These are phyloP conservation scores for Populus deltoides DNA, from an alignment of 345 rosid species.

Conservation along the genomic window DNA sequence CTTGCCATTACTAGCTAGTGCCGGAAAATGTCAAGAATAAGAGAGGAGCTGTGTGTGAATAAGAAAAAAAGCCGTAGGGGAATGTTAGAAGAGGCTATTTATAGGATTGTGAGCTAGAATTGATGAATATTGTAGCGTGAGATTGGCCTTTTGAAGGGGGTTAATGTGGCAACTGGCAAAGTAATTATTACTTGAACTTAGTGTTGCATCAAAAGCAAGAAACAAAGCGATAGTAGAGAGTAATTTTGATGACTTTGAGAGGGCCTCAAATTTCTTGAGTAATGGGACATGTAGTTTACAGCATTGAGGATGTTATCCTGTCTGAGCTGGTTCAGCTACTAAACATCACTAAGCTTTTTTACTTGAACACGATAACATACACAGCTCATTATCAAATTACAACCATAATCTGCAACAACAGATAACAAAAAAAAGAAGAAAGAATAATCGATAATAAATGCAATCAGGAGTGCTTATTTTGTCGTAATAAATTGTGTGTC, in stretches of 20 bases:
- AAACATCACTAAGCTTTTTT: neutral
- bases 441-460: neutral
- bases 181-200: neutral
- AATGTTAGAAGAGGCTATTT: neutral
- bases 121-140: neutral
- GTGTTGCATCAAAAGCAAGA: neutral
- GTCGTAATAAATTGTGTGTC: neutral
- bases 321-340: neutral
- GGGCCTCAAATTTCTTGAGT: neutral
- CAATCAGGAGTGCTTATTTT: neutral
- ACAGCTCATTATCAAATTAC: neutral
- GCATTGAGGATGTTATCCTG: neutral
- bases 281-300: neutral
- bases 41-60: conserved; percentile 7
- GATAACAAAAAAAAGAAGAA: too few species aligned
- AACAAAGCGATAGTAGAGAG: too few species aligned
- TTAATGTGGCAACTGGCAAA: neutral
- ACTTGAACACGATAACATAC: neutral
- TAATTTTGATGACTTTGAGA: neutral
- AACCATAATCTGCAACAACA: too few species aligned
- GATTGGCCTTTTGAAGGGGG: neutral
- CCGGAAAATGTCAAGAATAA: conserved; percentile 4
- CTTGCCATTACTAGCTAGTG: neutral
- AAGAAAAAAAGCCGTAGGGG: neutral
- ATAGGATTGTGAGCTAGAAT: neutral